These are phyloP conservation scores for Fusarium sp. DNA, from an alignment of 2,329 filamentous ascomycete species.

Conservation along the genomic window DNA sequence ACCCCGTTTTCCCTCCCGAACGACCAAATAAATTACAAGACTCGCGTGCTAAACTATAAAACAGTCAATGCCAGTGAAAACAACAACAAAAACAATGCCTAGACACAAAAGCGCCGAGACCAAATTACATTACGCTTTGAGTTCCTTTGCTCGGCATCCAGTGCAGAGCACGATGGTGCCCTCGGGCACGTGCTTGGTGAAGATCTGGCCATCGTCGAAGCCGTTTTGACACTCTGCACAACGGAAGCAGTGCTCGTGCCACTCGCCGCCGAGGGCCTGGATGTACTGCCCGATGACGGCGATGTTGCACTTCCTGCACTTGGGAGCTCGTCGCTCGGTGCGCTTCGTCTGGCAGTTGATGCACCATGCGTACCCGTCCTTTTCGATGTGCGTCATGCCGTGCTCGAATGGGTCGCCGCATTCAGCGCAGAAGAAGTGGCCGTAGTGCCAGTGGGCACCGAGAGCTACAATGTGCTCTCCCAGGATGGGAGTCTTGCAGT, in stretches of 20 bases:
- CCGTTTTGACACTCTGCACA: constrained; percentile 73
- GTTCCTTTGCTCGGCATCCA: constrained; percentile 68
- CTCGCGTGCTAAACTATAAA: constrained; percentile 14
- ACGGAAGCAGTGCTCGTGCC: constrained; percentile 93
- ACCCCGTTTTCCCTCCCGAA: constrained; percentile 11
- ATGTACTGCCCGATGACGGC: constrained; percentile 93
- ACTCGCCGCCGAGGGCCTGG: constrained; percentile 88
- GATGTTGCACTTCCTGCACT: constrained; percentile 86
- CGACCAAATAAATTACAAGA: constrained; percentile 20
- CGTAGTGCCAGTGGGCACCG: constrained; percentile 95
- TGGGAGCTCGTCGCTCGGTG: constrained; percentile 87
- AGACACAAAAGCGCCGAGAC: constrained; percentile 12
- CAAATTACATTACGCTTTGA: constrained; percentile 60
- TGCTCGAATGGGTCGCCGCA: constrained; percentile 93
- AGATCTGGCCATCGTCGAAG: constrained; percentile 75
- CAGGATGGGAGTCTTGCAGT: constrained; percentile 95
- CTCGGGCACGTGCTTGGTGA: constrained; percentile 65
- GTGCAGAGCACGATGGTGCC: constrained; percentile 70
- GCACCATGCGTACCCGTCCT: constrained; percentile 98
- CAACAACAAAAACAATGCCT: constrained; percentile 8
- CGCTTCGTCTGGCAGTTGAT: constrained; percentile 91
- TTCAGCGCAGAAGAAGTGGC: constrained; percentile 99
- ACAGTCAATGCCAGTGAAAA: constrained; percentile 1
- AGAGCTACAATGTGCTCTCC: constrained; percentile 95
- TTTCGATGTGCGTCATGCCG: constrained; percentile 82